A percentile compares a stretch with the other conserved stretches of the same genome.
Evolutionary conservation across 108 stramenopile genomes (phyloP).

Genomic region (Cyclotella sp.): DNA sequence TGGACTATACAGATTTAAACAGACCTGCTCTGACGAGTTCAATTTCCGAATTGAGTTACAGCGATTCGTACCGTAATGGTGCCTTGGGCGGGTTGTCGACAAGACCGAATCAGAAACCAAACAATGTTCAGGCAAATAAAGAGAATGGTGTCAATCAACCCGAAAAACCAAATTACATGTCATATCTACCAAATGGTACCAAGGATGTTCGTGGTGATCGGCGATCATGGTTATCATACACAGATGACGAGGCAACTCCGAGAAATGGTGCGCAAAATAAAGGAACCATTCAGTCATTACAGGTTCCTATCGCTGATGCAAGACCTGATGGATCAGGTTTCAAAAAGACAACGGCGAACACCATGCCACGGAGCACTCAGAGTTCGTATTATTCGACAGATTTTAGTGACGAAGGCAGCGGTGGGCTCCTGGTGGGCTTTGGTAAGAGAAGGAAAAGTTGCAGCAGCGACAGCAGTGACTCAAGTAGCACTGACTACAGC

Average conservation of each 20-base stretch:
- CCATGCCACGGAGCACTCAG: background rate
- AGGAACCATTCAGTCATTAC: background rate
- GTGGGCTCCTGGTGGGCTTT: slow-evolving; percentile 51
- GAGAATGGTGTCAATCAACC: too few relatives aligned
- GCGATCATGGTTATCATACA: slow-evolving; percentile 15
- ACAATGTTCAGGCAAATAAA: too few relatives aligned
- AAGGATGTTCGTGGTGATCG: background rate
- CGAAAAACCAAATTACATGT: background rate
- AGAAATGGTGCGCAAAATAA: background rate
- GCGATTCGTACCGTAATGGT: background rate
- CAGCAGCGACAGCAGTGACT: slow-evolving; percentile 13
- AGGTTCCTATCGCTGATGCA: background rate
- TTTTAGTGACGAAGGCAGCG: slow-evolving; percentile 31
- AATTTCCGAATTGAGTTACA: slow-evolving; percentile 14
- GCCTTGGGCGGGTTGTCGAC: slow-evolving; percentile 9
- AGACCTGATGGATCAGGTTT: background rate
- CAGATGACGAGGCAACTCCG: slow-evolving; percentile 15
- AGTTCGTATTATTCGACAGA: slow-evolving; percentile 38
- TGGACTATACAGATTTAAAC: background rate
- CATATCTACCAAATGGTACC: background rate
- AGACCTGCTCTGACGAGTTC: background rate
- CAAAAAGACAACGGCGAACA: background rate
- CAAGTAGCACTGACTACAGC: slow-evolving; percentile 19
- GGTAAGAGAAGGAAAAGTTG: slow-evolving; percentile 27
- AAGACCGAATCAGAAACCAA: background rate